phyloP scores from a whole-genome alignment of 257 asterid genomes.

The Galeopsis tetrahit region DNA sequence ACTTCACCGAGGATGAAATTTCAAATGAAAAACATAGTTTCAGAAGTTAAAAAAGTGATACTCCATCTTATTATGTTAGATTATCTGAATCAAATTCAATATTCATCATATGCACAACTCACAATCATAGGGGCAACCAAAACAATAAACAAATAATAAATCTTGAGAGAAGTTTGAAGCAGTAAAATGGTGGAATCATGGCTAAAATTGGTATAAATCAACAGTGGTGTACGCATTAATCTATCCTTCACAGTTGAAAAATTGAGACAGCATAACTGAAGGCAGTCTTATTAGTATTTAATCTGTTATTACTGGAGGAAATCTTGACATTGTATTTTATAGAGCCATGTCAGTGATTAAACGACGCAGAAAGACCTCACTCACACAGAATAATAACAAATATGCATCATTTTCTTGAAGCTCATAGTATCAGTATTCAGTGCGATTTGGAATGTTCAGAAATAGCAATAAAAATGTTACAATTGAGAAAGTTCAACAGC shows the following conservation, averaged over 20 bases:
- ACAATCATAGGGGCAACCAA: conserved; percentile 15
- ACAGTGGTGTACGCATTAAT: neutral
- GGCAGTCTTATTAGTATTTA: neutral
- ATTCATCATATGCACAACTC: neutral
- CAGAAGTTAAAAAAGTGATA: neutral
- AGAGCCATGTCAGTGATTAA: conserved; percentile 19
- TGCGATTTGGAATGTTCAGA: conserved; percentile 11
- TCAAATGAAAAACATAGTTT: conserved; percentile 9
- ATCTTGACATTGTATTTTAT: conserved; percentile 17
- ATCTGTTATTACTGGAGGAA: neutral
- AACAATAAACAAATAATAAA: neutral
- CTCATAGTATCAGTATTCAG: neutral
- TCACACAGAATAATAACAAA: conserved; percentile 28
- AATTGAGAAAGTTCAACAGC: conserved; percentile 21
- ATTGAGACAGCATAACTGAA: neutral
- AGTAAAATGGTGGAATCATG: conserved; percentile 14
- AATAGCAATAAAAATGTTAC: conserved; percentile 5
- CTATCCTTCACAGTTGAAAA: conserved; percentile 11
- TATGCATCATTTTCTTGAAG: conserved; percentile 9
- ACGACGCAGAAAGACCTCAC: conserved; percentile 23
- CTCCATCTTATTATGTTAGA: neutral
- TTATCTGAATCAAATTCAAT: conserved; percentile 11
- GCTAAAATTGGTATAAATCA: neutral
- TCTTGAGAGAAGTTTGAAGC: neutral
- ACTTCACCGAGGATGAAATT: neutral